phyloP scores from a whole-genome alignment of 306 rosid genomes.

The Casuarina equisetifolia region DNA sequence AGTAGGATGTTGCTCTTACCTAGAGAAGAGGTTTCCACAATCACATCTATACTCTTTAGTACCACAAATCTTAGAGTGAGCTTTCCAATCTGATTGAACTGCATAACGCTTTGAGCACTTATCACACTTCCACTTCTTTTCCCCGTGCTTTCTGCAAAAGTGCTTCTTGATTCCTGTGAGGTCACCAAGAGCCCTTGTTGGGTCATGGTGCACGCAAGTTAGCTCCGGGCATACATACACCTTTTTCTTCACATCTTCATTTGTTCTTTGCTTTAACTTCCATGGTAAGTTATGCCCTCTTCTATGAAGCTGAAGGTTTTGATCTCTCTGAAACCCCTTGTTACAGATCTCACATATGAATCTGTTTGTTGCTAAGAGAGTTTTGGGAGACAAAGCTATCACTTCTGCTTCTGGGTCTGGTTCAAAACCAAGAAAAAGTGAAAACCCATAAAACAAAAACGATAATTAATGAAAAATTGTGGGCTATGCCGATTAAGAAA shows the following conservation, averaged over 20 bases:
- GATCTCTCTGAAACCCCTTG: conserved; percentile 91
- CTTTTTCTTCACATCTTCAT: conserved; percentile 64
- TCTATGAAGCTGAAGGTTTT: conserved; percentile 81
- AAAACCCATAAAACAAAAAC: not conserved
- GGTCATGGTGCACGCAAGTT: conserved; percentile 80
- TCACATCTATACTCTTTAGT: conserved; percentile 84
- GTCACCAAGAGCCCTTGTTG: conserved; percentile 85
- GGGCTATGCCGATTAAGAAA: no score
- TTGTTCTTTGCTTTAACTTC: conserved; percentile 75
- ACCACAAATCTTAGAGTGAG: conserved; percentile 92
- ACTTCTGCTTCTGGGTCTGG: conserved; percentile 93
- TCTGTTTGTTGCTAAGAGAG: conserved; percentile 72
- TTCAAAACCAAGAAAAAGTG: not conserved
- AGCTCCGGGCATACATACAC: conserved; percentile 80
- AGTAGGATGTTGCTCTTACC: conserved; percentile 41
- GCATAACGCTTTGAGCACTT: conserved; percentile 88
- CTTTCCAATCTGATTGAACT: conserved; percentile 95
- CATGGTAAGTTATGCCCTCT: conserved; percentile 95
- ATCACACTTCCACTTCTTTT: conserved; percentile 93
- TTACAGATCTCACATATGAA: conserved; percentile 80
- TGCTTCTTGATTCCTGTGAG: conserved; percentile 92
- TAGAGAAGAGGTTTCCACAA: conserved; percentile 87
- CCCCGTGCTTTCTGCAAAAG: conserved; percentile 85
- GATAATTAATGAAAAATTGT: no score
- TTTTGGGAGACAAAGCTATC: conserved; percentile 73